Evolutionary conservation across 352 stramenopile genomes (phyloP).

Genomic region (Phytophthora macrochlamydospora): DNA sequence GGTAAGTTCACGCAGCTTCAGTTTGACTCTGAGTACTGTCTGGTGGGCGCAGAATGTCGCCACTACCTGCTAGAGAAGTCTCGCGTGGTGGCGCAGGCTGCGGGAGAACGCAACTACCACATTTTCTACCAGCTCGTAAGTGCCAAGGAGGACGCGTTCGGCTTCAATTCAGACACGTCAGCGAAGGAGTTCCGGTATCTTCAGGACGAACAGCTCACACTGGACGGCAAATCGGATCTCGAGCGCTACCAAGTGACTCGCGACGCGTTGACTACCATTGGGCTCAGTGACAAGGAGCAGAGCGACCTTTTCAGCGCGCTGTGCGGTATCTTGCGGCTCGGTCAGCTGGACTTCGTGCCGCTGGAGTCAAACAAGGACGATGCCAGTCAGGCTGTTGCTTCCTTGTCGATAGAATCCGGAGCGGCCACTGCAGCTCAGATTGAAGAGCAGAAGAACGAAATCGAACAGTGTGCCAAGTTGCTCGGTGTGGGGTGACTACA

Average conservation of each 20-base stretch:
- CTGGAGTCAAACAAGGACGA: slow-evolving; percentile 80
- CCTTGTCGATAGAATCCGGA: slow-evolving; percentile 28
- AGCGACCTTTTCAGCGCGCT: slow-evolving; percentile 76
- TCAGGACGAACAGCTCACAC: slow-evolving; percentile 66
- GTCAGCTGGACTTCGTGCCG: slow-evolving; percentile 83
- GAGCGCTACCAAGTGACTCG: slow-evolving; percentile 84
- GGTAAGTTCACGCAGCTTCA: slow-evolving; percentile 95
- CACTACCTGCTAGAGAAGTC: slow-evolving; percentile 98
- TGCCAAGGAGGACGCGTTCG: slow-evolving; percentile 60
- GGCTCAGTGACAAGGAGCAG: slow-evolving; percentile 70
- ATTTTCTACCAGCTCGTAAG: slow-evolving; percentile 97
- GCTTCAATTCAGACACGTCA: slow-evolving; percentile 50
- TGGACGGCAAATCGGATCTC: slow-evolving; percentile 75
- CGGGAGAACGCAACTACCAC: slow-evolving; percentile 98
- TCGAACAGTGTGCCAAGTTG: slow-evolving; percentile 64
- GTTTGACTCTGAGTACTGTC: slow-evolving; percentile 87
- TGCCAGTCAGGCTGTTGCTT: slow-evolving; percentile 69
- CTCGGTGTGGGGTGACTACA: slow-evolving; percentile 66
- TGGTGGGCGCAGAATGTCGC: slow-evolving; percentile 89
- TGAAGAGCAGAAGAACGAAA: slow-evolving; percentile 60
- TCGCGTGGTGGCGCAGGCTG: slow-evolving; percentile 90
- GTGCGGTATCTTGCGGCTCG: slow-evolving; percentile 77
- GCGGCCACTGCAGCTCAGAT: slow-evolving; percentile 39
- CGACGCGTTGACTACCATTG: slow-evolving; percentile 81
- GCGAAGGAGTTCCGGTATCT: slow-evolving; percentile 75